These are phyloP conservation scores for Stevia rebaudiana DNA, from an alignment of 140 eudicot genomes.

Conservation along the genomic window DNA sequence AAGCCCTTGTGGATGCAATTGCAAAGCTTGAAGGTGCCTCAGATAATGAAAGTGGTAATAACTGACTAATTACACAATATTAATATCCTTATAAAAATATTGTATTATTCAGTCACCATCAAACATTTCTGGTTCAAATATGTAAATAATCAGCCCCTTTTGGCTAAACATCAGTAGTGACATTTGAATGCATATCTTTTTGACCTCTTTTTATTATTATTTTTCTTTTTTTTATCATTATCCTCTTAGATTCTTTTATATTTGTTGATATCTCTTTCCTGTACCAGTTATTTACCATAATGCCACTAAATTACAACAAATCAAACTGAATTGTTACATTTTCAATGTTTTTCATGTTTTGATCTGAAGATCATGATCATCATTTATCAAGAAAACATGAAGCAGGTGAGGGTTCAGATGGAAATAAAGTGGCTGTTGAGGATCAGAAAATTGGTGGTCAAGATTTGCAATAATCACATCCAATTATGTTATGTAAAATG, in stretches of 20 bases:
- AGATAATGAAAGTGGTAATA: conserved; percentile 90
- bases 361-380: conserved; percentile 25
- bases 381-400: conserved; percentile 39
- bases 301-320: background rate
- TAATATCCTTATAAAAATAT: conserved; percentile 16
- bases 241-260: background rate
- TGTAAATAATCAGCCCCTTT: conserved; percentile 17
- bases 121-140: conserved; percentile 16
- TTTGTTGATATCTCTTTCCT: background rate
- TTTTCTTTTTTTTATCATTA: background rate
- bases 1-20: conserved; percentile 70
- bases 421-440: conserved; percentile 25
- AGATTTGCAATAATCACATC: conserved; percentile 11
- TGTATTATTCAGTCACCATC: conserved; percentile 21
- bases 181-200: conserved; percentile 7
- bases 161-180: conserved; percentile 24
- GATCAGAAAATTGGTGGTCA: conserved; percentile 28
- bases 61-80: conserved; percentile 32
- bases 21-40: conserved; percentile 78
- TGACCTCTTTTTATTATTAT: background rate
- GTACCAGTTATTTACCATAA: background rate
- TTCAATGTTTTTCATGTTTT: conserved; percentile 11
- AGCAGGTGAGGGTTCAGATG: conserved; percentile 38
- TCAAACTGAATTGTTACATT: background rate
- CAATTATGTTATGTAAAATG: conserved; percentile 21